Conservation (phyloP, 2,329 filamentous ascomycete genomes). For the Paraphoma sp. region DNA sequence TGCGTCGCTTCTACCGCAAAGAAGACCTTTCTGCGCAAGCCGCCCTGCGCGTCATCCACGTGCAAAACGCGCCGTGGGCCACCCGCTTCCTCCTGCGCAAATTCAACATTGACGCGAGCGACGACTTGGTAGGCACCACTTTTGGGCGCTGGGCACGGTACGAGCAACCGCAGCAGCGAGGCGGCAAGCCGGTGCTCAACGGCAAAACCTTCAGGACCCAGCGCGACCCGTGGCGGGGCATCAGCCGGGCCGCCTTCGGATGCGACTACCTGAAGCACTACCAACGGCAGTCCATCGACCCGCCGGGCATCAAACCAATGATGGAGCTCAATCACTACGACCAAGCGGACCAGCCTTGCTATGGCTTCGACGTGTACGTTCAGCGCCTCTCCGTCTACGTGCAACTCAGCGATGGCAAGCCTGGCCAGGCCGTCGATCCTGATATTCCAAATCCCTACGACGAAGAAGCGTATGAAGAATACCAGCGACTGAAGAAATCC, state of each 20-base stretch:
- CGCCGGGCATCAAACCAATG: constrained; percentile 46
- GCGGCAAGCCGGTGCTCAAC: constrained; percentile 59
- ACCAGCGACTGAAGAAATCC: constrained; percentile 38
- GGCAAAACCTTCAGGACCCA: constrained; percentile 59
- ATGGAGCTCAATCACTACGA: constrained; percentile 61
- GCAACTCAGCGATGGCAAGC: constrained; percentile 54
- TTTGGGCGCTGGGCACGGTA: constrained; percentile 59
- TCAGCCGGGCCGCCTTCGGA: constrained; percentile 58
- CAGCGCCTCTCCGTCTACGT: constrained; percentile 60
- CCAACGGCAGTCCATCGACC: constrained; percentile 28
- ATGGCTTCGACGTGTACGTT: constrained; percentile 58
- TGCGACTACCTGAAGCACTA: constrained; percentile 60
- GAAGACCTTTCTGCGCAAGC: constrained; percentile 43
- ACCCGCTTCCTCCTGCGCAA: constrained; percentile 57
- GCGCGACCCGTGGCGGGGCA: constrained; percentile 59
- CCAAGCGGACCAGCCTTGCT: constrained; percentile 49
- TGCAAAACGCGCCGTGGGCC: constrained; percentile 62
- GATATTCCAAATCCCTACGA: constrained; percentile 57
- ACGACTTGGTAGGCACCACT: constrained; percentile 56
- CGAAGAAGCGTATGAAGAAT: constrained; percentile 43
- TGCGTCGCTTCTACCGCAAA: constrained; percentile 54
- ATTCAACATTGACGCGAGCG: constrained; percentile 59
- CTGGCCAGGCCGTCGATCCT: constrained; percentile 46
- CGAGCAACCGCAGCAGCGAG: constrained; percentile 54
- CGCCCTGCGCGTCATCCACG: constrained; percentile 53